Evolutionary conservation across 768 basidiomycete species (phyloP).

Genomic region (Podaxis mareebaensis): DNA sequence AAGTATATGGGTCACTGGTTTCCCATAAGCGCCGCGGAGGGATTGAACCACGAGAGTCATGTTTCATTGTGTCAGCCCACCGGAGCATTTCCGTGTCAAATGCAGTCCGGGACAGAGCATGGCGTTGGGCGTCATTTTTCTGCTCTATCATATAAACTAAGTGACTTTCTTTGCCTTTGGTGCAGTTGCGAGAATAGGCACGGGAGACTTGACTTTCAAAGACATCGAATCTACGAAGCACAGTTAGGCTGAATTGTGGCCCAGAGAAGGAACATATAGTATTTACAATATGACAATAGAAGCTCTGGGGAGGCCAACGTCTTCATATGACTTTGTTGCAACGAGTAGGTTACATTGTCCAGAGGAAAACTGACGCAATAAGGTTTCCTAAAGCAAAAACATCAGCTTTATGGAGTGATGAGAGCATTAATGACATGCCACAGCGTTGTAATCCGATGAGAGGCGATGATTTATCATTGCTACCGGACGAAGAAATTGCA

Average conservation of each 20-base stretch:
- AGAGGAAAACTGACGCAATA: slow-evolving; percentile 47
- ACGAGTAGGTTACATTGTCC: slow-evolving; percentile 69
- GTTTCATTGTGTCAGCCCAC: slow-evolving; percentile 53
- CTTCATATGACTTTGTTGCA: slow-evolving; percentile 57
- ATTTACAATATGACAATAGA: slow-evolving; percentile 64
- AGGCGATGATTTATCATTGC: slow-evolving; percentile 39
- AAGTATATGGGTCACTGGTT: slow-evolving; percentile 41
- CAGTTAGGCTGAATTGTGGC: slow-evolving; percentile 4
- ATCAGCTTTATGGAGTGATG: neutral
- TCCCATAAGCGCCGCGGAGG: slow-evolving; percentile 47
- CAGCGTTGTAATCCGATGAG: slow-evolving; percentile 27
- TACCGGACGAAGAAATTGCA: slow-evolving; percentile 57
- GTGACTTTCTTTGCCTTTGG: slow-evolving; percentile 48
- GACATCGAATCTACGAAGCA: slow-evolving; percentile 49
- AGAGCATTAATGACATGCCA: slow-evolving; percentile 26
- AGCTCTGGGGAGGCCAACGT: slow-evolving; percentile 57
- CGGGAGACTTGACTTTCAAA: slow-evolving; percentile 65
- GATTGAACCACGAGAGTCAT: slow-evolving; percentile 36
- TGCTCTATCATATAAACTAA: slow-evolving; percentile 66
- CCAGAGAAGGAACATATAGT: neutral
- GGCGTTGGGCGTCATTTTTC: slow-evolving; percentile 55
- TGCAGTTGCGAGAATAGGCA: slow-evolving; percentile 51
- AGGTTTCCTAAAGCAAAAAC: slow-evolving; percentile 38
- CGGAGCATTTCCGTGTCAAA: slow-evolving; percentile 38
- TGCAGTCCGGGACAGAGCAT: slow-evolving; percentile 45